These are phyloP conservation scores for Camellia japonica DNA, from an alignment of 148 eudicot genomes.

Conservation along the genomic window DNA sequence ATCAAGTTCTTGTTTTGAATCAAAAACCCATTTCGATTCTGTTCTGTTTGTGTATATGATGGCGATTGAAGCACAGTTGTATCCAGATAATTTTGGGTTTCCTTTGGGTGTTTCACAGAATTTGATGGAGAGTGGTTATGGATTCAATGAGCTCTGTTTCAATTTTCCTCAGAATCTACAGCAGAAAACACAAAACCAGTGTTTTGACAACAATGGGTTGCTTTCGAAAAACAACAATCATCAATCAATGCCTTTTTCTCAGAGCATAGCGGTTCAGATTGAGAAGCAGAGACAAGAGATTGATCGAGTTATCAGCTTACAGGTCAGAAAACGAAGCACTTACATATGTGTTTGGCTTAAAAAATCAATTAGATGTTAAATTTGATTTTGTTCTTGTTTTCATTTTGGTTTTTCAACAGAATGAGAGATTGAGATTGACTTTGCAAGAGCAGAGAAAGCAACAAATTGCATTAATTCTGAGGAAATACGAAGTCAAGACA, in stretches of 20 bases:
- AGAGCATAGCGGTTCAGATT: constrained; percentile 26
- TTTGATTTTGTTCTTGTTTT: neutral
- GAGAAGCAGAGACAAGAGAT: constrained; percentile 53
- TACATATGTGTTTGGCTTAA: neutral
- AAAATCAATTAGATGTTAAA: neutral
- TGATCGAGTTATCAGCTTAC: constrained; percentile 48
- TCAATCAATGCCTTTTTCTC: constrained; percentile 24
- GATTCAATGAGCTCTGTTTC: constrained; percentile 24
- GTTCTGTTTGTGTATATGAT: constrained; percentile 18
- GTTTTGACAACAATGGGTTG: constrained; percentile 13
- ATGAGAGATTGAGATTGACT: constrained; percentile 57
- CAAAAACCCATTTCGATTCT: constrained; percentile 16
- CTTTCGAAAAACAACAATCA: constrained; percentile 12
- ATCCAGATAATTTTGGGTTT: constrained; percentile 42
- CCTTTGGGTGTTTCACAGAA: constrained; percentile 29
- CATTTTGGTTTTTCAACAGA: constrained; percentile 32
- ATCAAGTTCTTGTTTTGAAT: constrained; percentile 1
- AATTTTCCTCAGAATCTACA: constrained; percentile 28
- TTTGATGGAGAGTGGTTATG: constrained; percentile 25
- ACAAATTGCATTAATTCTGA: constrained; percentile 34
- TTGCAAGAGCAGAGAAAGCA: constrained; percentile 66
- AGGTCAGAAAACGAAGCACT: constrained; percentile 40
- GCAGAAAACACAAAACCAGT: constrained; percentile 9
- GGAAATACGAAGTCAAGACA: constrained; percentile 40
- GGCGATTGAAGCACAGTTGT: constrained; percentile 64